Percentiles rank a stretch among this genome's conserved stretches.
Conservation (phyloP, 805 yeast species). For the Metschnikowia shivogae region DNA sequence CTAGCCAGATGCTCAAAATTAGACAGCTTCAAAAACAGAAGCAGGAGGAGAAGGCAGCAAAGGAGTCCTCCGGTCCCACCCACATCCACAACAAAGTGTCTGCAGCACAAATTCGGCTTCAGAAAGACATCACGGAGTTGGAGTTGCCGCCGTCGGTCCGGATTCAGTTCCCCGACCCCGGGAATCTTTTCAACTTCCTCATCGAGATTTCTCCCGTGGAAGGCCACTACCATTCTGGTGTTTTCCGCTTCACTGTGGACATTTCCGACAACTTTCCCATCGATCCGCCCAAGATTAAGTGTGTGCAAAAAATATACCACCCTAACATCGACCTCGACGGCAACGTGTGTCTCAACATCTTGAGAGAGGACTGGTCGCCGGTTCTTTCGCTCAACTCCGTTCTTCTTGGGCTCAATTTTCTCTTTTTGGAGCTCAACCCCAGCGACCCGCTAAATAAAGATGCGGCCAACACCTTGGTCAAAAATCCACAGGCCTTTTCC, state of each 20-base stretch:
- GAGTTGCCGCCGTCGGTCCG: slow-evolving; percentile 56
- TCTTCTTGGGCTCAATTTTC: slow-evolving; percentile 76
- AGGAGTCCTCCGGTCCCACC: slow-evolving; percentile 3
- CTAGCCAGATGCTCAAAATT: slow-evolving; percentile 16
- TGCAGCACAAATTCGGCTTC: slow-evolving; percentile 71
- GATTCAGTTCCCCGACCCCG: slow-evolving; percentile 47
- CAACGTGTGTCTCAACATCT: slow-evolving; percentile 84
- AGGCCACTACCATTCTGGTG: slow-evolving; percentile 69
- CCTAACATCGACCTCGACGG: slow-evolving; percentile 92
- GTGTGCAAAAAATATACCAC: slow-evolving; percentile 73
- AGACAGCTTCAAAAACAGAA: slow-evolving; percentile 24
- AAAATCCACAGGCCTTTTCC: slow-evolving; percentile 43
- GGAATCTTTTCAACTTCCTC: slow-evolving; percentile 58
- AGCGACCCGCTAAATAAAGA: slow-evolving; percentile 88
- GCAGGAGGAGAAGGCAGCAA: slow-evolving; percentile 12
- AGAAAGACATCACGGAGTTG: slow-evolving; percentile 70
- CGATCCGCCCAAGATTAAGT: slow-evolving; percentile 83
- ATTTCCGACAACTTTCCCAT: slow-evolving; percentile 79
- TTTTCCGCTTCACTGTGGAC: slow-evolving; percentile 62
- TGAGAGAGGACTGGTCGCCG: slow-evolving; percentile 96
- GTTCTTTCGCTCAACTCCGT: slow-evolving; percentile 78
- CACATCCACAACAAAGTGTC: slow-evolving; percentile 23
- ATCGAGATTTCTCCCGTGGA: slow-evolving; percentile 60
- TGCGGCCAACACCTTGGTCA: slow-evolving; percentile 61
- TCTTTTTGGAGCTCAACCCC: slow-evolving; percentile 87